Percentiles rank a stretch among this genome's conserved stretches.
Evolutionary conservation across 2,329 filamentous ascomycete genomes (phyloP).

Genomic region (Gremmenia infestans): DNA sequence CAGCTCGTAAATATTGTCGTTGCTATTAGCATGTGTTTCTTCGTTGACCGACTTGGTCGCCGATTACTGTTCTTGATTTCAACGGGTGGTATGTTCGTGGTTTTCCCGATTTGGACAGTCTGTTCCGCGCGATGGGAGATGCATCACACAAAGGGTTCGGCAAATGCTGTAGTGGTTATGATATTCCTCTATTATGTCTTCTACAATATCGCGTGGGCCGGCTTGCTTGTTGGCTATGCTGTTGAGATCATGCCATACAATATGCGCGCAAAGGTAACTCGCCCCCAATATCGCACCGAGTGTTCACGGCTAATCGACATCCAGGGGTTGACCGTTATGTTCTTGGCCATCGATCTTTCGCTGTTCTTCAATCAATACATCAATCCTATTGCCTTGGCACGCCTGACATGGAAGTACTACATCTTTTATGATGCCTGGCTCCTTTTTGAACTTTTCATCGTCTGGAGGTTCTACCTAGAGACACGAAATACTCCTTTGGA

Average conservation of each 20-base stretch:
- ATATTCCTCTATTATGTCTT: constrained; percentile 47
- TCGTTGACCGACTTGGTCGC: constrained; percentile 29
- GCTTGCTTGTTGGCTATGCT: constrained; percentile 22
- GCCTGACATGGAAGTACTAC: constrained; percentile 38
- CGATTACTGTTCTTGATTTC: constrained; percentile 22
- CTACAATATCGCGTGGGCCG: constrained; percentile 31
- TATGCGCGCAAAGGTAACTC: constrained; percentile 28
- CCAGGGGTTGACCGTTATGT: constrained; percentile 35
- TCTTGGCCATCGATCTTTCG: constrained; percentile 36
- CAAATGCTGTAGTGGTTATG: constrained; percentile 36
- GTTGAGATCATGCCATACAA: constrained; percentile 28
- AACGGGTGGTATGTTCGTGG: constrained; percentile 27
- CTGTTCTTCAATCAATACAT: constrained; percentile 39
- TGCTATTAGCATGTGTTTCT: constrained; percentile 26
- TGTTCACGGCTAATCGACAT: background rate
- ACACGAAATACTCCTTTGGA: constrained; percentile 39
- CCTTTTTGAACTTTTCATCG: constrained; percentile 20
- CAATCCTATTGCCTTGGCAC: constrained; percentile 36
- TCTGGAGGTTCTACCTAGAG: constrained; percentile 33
- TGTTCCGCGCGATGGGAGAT: constrained; percentile 19
- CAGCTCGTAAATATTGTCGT: constrained; percentile 21
- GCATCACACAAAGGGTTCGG: constrained; percentile 12
- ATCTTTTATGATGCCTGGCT: constrained; percentile 35
- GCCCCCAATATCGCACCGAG: background rate
- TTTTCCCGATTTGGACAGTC: constrained; percentile 30